Conservation (phyloP, 805 yeast genomes). For the Scheffersomyces coipomensis region DNA sequence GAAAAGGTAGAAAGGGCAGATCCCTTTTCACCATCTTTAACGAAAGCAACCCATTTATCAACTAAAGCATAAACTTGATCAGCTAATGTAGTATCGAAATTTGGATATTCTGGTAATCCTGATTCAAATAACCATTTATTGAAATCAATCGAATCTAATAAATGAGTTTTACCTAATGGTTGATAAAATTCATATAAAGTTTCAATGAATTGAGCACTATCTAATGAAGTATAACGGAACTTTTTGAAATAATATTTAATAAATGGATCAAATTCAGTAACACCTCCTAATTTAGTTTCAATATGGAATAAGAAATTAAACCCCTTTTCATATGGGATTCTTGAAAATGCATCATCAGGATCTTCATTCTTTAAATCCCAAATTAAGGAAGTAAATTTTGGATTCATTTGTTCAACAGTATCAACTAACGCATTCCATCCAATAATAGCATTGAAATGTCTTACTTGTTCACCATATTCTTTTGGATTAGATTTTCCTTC, state of each 20-base stretch:
- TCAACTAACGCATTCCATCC: conserved; percentile 30
- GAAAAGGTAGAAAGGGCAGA: conserved; percentile 1
- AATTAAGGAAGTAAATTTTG: conserved; percentile 19
- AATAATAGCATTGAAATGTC: conserved; percentile 30
- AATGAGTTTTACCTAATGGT: conserved; percentile 14
- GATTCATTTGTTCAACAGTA: conserved; percentile 18
- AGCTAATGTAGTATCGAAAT: conserved; percentile 27
- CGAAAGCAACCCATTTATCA: conserved; percentile 17
- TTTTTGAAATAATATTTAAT: conserved; percentile 26
- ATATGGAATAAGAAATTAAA: conserved; percentile 28
- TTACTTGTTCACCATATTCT: conserved; percentile 27
- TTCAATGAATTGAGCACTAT: conserved; percentile 23
- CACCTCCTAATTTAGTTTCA: conserved; percentile 23
- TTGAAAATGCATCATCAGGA: conserved; percentile 23
- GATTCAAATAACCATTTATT: conserved; percentile 24
- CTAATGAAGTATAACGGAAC: conserved; percentile 26
- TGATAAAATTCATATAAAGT: conserved; percentile 23
- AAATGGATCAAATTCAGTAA: conserved; percentile 23
- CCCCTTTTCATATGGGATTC: conserved; percentile 37
- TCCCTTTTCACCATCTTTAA: conserved; percentile 1
- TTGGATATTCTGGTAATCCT: conserved; percentile 27
- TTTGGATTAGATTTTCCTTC: conserved; percentile 15
- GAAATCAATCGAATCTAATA: conserved; percentile 25
- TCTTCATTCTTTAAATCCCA: conserved; percentile 15
- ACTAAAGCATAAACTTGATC: conserved; percentile 22